Conservation (phyloP, 1,139 yeast genomes). For the Debaryomyces nepalensis region DNA sequence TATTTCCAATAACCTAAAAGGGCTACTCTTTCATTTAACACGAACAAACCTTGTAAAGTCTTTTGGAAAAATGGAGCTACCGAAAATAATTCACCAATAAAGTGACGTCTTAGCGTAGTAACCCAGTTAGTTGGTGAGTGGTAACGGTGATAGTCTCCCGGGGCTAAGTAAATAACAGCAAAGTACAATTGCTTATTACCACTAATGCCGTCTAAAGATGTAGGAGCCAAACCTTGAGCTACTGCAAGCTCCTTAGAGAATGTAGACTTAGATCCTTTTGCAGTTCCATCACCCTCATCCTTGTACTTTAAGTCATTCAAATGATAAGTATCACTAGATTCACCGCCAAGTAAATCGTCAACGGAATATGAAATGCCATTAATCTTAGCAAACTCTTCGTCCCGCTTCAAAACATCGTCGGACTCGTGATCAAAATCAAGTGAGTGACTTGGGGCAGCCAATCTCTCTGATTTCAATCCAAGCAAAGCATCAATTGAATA, state of each 20-base stretch:
- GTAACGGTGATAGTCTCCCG: conserved; percentile 97
- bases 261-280: conserved; percentile 37
- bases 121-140: conserved; percentile 99
- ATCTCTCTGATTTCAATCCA: conserved; percentile 58
- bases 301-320: conserved; percentile 52
- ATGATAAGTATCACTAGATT: conserved; percentile 34
- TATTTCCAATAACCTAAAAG: conserved; percentile 94
- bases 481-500: conserved; percentile 88
- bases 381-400: conserved; percentile 76
- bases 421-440: conserved; percentile 50
- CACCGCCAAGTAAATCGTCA: conserved; percentile 68
- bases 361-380: conserved; percentile 77
- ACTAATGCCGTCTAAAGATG: conserved; percentile 34
- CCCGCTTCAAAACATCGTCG: conserved; percentile 54
- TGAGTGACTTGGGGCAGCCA: conserved; percentile 66
- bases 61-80: conserved; percentile 97
- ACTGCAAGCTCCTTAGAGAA: conserved; percentile 46
- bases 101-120: conserved; percentile 88
- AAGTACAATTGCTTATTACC: conserved; percentile 71
- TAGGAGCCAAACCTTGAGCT: conserved; percentile 47
- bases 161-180: conserved; percentile 93
- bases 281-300: conserved; percentile 63
- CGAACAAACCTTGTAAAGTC: conserved; percentile 83
- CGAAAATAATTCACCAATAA: conserved; percentile 92
- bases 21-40: conserved; percentile 93